Evolutionary conservation across 805 yeast genomes (phyloP).

Genomic region (Saccharomycopsis fodiens): DNA sequence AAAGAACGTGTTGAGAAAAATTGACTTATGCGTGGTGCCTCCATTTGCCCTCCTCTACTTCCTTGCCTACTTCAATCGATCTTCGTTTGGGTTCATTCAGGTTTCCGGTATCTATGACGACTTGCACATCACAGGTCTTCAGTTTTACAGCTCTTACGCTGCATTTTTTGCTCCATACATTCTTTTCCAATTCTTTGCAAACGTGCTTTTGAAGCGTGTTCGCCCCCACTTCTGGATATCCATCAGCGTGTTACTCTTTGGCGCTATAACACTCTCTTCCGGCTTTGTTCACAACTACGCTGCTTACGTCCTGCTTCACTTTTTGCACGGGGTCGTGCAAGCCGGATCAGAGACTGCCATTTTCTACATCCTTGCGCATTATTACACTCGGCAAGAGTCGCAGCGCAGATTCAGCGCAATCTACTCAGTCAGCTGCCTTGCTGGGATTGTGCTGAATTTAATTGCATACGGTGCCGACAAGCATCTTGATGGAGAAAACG

Average conservation of each 20-base stretch:
- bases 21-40: slow-evolving; percentile 61
- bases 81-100: slow-evolving; percentile 66
- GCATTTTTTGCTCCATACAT: slow-evolving; percentile 68
- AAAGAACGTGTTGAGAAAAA: slow-evolving; percentile 46
- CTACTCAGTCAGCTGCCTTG: slow-evolving; percentile 58
- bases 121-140: slow-evolving; percentile 45
- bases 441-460: slow-evolving; percentile 73
- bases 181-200: slow-evolving; percentile 57
- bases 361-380: slow-evolving; percentile 60
- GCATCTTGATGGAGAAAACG: slow-evolving; percentile 38
- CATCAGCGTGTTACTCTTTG: slow-evolving; percentile 50
- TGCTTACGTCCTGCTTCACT: slow-evolving; percentile 54
- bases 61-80: slow-evolving; percentile 66
- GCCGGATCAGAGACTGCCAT: slow-evolving; percentile 71
- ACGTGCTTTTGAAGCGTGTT: slow-evolving; percentile 49
- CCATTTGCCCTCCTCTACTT: slow-evolving; percentile 62
- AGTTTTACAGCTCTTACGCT: slow-evolving; percentile 57
- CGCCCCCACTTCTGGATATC: slow-evolving; percentile 62
- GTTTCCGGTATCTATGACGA: slow-evolving; percentile 53
- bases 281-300: slow-evolving; percentile 56
- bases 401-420: slow-evolving; percentile 63
- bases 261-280: slow-evolving; percentile 54
- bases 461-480: slow-evolving; percentile 52
- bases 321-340: slow-evolving; percentile 60
- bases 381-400: slow-evolving; percentile 57